A percentile compares a stretch with the other conserved stretches of the same genome.
Evolutionary conservation across 306 rosid species (phyloP).

Genomic region (Boehmeria nivea): DNA sequence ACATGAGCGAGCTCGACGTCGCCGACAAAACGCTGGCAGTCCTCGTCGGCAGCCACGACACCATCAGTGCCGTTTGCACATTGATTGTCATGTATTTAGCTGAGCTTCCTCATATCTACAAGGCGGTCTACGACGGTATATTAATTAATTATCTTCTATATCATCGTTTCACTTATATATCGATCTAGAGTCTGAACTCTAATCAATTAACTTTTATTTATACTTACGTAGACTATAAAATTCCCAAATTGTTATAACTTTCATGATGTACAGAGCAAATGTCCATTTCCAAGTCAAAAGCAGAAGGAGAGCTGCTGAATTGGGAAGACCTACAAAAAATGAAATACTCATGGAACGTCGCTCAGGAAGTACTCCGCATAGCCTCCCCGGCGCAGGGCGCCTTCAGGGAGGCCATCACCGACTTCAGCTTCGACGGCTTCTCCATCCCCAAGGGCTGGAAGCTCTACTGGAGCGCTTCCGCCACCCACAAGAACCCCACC

Average conservation of each 20-base stretch:
- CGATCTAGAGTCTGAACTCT: too few relatives aligned
- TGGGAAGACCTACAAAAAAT: conserved; percentile 84
- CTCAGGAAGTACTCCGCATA: conserved; percentile 74
- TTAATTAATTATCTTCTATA: not conserved
- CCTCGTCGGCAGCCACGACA: conserved; percentile 81
- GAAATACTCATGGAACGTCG: conserved; percentile 88
- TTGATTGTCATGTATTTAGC: conserved; percentile 75
- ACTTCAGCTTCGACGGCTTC: conserved; percentile 71
- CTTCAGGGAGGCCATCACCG: conserved; percentile 65
- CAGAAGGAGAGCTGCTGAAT: conserved; percentile 52
- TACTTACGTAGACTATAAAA: too few relatives aligned
- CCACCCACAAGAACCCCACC: conserved; percentile 53
- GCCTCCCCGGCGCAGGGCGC: conserved; percentile 88
- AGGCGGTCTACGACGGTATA: conserved; percentile 55
- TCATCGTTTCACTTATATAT: too few relatives aligned
- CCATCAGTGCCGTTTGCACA: conserved; percentile 77
- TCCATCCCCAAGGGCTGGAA: conserved; percentile 95
- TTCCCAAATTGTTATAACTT: not conserved
- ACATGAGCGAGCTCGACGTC: conserved; percentile 52
- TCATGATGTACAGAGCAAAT: conserved; percentile 70
- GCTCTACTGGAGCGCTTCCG: conserved; percentile 80
- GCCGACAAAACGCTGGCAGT: conserved; percentile 79
- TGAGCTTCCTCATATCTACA: conserved; percentile 66
- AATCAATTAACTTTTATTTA: too few relatives aligned
- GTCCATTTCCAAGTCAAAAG: conserved; percentile 64